Base-by-base conservation (phyloP, 139 green algal genomes). In the Volvox reticuliferus region DNA sequence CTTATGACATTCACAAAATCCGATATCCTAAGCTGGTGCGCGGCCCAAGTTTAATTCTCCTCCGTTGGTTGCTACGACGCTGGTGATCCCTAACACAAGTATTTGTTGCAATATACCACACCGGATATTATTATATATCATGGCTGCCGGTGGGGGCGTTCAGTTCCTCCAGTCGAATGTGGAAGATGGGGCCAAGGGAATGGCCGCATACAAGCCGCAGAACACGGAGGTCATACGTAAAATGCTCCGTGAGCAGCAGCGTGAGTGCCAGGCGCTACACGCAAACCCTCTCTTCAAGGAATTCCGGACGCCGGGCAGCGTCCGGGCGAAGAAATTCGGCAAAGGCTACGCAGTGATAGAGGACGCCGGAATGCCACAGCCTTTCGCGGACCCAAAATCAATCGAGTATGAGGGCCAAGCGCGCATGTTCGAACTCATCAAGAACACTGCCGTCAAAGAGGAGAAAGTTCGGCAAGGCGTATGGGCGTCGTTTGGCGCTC, bases 401-500 rank as follows among this genome's bases (percentile, higher is more conserved):
- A 63, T 95, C 30, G 89, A 94, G 32, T 92, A 92, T 37, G 93
- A 95, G 76, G 93, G 93, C 18, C 91, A 95, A 71, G 62, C 86
- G 20, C 91, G 93, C 28, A 92, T 95, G 93, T 93, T 94, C 78
- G 84, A 94, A 9, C 86, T 95, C 21, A 95, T 95, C 22, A 92
- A 94, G 55, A 37, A 81, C 20, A 89, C 86, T n/a, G 93, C 91
- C n/a, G 30, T 86, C n/a, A 93, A 90, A 61, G 91, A 94, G 21
- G 91, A 94, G 30, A 94, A 93, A 86, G 18, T 36, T 0, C 68
- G 81, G n/a, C 36, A 82, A 68, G 93, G 93, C 44, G 93, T 95
- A 0, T 95, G 93, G 93, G 93, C 93, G 0, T 82, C 85, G 0
- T 95, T 95, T 68, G 91, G 93, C 30, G 86, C 91, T 65, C 91